These are phyloP conservation scores for Talaromyces sp. DNA, from an alignment of 2,329 filamentous ascomycete species.

Conservation along the genomic window DNA sequence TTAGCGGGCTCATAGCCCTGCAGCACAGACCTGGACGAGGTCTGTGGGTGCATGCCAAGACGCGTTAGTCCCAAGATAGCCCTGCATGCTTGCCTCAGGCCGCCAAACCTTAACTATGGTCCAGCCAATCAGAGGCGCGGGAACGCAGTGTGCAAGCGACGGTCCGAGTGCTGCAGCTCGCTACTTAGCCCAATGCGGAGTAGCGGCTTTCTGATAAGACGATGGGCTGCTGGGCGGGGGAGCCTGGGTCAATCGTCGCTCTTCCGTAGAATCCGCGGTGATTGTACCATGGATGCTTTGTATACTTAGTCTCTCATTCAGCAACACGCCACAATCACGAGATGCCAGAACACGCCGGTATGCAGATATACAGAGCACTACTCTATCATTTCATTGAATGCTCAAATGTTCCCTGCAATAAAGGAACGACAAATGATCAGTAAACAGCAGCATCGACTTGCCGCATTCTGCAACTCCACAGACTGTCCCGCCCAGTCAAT, in stretches of 20 bases:
- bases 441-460: background rate
- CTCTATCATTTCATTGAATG: too few species aligned
- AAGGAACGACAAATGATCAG: too few species aligned
- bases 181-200: background rate
- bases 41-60: background rate
- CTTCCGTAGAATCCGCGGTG: slow-evolving; percentile 4
- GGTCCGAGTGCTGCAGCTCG: background rate
- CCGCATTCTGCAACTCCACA: slow-evolving; percentile 10
- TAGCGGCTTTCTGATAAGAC: too few species aligned
- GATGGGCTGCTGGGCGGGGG: background rate
- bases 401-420: too few species aligned
- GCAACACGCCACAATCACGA: background rate
- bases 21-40: background rate
- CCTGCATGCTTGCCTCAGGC: background rate
- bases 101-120: background rate
- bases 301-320: background rate
- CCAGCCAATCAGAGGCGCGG: background rate
- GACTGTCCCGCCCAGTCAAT: background rate
- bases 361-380: background rate
- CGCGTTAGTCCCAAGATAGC: background rate
- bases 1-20: background rate
- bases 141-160: too few species aligned
- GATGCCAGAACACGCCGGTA: background rate
- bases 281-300: slow-evolving; percentile 10
- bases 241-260: slow-evolving; percentile 6